Base-by-base conservation (phyloP, 257 asterid species). In the Euphrasia confusa region DNA sequence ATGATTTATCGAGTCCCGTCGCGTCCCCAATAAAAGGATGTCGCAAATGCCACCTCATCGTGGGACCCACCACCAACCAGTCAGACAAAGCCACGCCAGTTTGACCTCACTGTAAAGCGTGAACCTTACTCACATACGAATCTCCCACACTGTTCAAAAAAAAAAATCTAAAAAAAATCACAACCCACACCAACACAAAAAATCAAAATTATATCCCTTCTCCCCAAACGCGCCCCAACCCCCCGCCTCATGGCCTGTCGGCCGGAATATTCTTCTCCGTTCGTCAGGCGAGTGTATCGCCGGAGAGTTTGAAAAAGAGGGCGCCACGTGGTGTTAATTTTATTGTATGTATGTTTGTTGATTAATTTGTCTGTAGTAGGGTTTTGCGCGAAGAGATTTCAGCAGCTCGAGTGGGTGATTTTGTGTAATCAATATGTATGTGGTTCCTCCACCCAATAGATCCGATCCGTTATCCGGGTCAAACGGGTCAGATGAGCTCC, bases 371-470 rank as follows among this genome's bases (percentile, higher is more conserved):
- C 64, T 72, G 63, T 7, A 18, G 58, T 70, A 58, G 75, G 74
- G 64, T 68, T 72, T 73, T 49, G 53, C 54, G 63, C 61, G 49
- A 47, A 65, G 10, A 69, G 70, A 71, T 71, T 78, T 63, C 52
- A 66, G 75, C 52, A 66, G 75, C 75, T 73, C 69, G 74, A 48
- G 68, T 44, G 65, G 63, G 61, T 70, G 74, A 57, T 39, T 39
- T 58, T 69, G 67, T 54, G 61, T 17, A 52, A 52, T 9, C 47
- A 35, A 18, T 64, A 92, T 92, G 99, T 83, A 84, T 60, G 91
- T 79, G 56, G 95, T 85, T 77, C 95, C 95, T 71, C 96, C 95
- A 61, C 91, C 89, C 0, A 84, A 83, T 80, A 77, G 88, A 59
- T 18, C 90, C 45, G 93, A 86, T 89, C 87, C 83, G 68, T 68